Percentiles rank a stretch among this genome's conserved stretches.
These are phyloP conservation scores for Helianthus annuus DNA, from an alignment of 129 eudicot genomes.

Conservation along the genomic window DNA sequence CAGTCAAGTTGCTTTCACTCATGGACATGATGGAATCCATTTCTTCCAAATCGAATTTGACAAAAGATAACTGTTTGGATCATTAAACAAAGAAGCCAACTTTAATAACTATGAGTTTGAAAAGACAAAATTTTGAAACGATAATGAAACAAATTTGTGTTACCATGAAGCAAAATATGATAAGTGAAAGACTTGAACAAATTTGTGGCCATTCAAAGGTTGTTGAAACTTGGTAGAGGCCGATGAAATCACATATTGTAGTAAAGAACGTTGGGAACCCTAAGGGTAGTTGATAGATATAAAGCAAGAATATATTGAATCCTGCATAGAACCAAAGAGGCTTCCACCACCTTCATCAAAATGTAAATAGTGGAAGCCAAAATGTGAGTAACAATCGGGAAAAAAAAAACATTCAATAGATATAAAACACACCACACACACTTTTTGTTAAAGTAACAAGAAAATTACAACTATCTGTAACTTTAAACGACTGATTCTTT, in stretches of 20 bases:
- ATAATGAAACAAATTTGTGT: constrained; percentile 3
- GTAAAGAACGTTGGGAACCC: constrained; percentile 31
- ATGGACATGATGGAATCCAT: constrained; percentile 51
- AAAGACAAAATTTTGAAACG: not conserved
- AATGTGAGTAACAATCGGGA: constrained; percentile 14
- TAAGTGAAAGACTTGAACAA: constrained; percentile 51
- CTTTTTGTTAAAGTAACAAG: too few species aligned
- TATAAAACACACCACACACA: too few species aligned
- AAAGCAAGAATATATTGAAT: constrained; percentile 45
- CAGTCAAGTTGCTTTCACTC: constrained; percentile 45
- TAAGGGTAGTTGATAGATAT: constrained; percentile 49
- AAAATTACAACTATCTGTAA: constrained; percentile 7
- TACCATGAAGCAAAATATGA: constrained; percentile 59
- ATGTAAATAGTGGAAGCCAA: constrained; percentile 33
- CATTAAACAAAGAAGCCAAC: constrained; percentile 11
- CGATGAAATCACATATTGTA: constrained; percentile 37
- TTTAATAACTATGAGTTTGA: constrained; percentile 12
- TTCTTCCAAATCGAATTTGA: constrained; percentile 54
- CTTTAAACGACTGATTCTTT: not conserved
- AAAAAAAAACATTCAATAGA: not conserved
- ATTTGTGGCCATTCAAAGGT: constrained; percentile 41
- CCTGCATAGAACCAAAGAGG: constrained; percentile 60
- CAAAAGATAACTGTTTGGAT: constrained; percentile 50
- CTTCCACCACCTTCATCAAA: constrained; percentile 62
- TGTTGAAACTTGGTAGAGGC: constrained; percentile 46